Conservation (phyloP, 75 land plant genomes). For the Sequoiadendron giganteum region DNA sequence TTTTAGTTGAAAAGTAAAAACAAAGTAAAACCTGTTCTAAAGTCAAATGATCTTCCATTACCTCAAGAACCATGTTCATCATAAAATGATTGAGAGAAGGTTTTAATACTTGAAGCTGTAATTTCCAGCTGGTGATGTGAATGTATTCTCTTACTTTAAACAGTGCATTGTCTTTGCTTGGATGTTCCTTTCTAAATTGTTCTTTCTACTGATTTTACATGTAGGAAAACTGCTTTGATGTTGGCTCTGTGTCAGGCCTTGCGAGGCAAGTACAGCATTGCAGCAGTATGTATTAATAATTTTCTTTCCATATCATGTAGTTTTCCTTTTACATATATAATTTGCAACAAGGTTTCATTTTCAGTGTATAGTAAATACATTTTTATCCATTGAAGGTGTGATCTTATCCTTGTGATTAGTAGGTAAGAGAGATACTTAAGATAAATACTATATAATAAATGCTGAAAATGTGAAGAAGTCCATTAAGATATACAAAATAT, state of each 20-base stretch:
- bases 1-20: too few species aligned
- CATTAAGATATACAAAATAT: neutral
- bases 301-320: neutral
- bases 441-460: neutral
- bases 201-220: constrained; percentile 1
- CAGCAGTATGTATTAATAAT: constrained; percentile 70
- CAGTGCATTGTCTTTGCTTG: neutral
- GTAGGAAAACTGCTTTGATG: constrained; percentile 99
- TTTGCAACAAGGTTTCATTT: neutral
- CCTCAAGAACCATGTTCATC: neutral
- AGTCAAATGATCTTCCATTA: neutral
- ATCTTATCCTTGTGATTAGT: neutral
- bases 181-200: constrained; percentile 1
- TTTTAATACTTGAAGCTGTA: neutral
- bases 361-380: neutral
- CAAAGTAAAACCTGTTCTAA: neutral
- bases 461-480: neutral
- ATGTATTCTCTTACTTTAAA: neutral
- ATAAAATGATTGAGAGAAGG: neutral
- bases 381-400: neutral
- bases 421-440: neutral
- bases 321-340: neutral
- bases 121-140: neutral
- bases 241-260: constrained; percentile 76
- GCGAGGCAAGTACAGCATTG: constrained; percentile 96